Evolutionary conservation across 768 basidiomycete species (phyloP), one percentile per base, ranked within the genome.

Genomic region (Russula brevipes): DNA sequence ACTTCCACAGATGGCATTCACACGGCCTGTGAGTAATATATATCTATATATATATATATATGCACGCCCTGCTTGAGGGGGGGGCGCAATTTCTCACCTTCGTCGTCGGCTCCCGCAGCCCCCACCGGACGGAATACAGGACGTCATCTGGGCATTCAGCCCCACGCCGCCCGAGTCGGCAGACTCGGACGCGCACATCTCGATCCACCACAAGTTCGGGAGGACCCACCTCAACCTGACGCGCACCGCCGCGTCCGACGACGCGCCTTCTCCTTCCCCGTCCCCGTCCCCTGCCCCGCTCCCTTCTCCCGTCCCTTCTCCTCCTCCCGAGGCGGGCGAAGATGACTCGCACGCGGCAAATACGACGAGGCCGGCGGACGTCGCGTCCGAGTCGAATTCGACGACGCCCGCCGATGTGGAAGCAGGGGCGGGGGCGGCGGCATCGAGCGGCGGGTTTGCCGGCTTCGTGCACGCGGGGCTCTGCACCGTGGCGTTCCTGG

Each of bases 61-160:
- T 17, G 45, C 5, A 6, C 12, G 6, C 4, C 31, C 11, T 11
- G 47, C 14, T 35, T 24, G 1, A 35, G 17, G 80, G 11, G n/a
- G 6, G n/a, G 24, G 47, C n/a, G n/a, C 47, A 24, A 49, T 33
- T 42, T 39, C 44, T 56, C 6, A 56, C 44, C 35, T 51, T 19
- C 6, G 5, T 5, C 30, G n/a, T 4, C n/a, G 41, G 11, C 24
- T 11, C 10, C 12, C 64, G 38, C 59, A 85, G 84, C 73, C 78
- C 7, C 78, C 81, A 57, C 68, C 60, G 35, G 76, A 77, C 64
- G 76, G 72, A 6, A 74, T 65, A 24, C 79, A 79, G 66, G 57
- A 70, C 9, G 68, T 89, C 60, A 86, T 91, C 52, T 89, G 77
- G 73, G 87, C 86, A 5, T 85, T 81, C 68, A 79, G 83, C 14